Percentiles rank a stretch among this genome's conserved stretches.
These are phyloP conservation scores for Globisporangium apiculatum DNA, from an alignment of 352 stramenopile genomes.

Conservation along the genomic window DNA sequence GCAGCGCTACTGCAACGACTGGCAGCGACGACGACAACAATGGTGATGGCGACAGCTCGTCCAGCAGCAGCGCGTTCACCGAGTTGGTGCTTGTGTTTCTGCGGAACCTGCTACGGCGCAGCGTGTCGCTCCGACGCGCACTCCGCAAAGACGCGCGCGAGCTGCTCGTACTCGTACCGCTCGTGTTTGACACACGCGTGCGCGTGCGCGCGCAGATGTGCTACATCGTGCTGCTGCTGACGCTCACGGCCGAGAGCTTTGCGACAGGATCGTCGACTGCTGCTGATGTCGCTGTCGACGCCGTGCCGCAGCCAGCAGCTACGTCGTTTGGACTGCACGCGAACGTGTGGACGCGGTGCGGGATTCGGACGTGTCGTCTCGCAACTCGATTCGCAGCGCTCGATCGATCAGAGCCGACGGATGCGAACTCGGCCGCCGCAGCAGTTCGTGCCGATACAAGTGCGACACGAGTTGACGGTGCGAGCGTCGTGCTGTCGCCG, in stretches of 20 bases:
- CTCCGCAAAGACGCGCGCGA: constrained; percentile 20
- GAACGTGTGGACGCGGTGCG: constrained; percentile 27
- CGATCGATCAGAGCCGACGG: neutral
- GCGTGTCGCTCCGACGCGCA: constrained; percentile 19
- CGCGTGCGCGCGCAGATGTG: constrained; percentile 50
- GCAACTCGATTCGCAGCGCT: constrained; percentile 4
- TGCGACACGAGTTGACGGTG: neutral
- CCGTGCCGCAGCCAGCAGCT: constrained; percentile 7
- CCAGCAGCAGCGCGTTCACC: constrained; percentile 8
- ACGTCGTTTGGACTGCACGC: constrained; percentile 39
- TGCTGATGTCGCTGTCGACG: neutral
- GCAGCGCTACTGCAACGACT: neutral
- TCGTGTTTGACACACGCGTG: constrained; percentile 31
- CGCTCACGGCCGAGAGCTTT: constrained; percentile 44
- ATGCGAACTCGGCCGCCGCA: neutral
- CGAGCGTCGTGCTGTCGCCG: neutral
- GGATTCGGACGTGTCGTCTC: constrained; percentile 14
- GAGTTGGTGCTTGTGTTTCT: constrained; percentile 25
- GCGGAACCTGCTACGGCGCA: constrained; percentile 37
- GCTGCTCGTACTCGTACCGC: constrained; percentile 20
- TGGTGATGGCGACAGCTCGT: neutral
- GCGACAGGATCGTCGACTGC: neutral
- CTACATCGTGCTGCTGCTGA: constrained; percentile 51
- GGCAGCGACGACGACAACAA: neutral
- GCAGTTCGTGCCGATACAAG: no score